These are phyloP conservation scores for Mycena capillaripes DNA, from an alignment of 768 basidiomycete genomes.

Conservation along the genomic window DNA sequence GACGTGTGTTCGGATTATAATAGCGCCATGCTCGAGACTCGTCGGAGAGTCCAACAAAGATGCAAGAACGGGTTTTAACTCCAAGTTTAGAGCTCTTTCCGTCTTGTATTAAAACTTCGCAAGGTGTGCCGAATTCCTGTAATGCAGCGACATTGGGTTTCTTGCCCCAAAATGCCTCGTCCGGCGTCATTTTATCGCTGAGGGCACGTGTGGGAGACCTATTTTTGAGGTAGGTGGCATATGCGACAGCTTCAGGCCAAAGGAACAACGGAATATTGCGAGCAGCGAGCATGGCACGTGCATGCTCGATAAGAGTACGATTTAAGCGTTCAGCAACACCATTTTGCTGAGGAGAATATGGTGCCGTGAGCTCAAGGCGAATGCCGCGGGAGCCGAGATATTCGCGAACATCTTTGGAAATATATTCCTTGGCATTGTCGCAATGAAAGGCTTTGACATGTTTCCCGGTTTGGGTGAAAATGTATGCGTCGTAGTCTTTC, in stretches of 20 bases:
- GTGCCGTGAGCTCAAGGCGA: not conserved
- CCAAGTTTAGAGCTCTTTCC: no score
- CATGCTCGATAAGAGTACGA: slow-evolving; percentile 38
- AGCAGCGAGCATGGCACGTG: slow-evolving; percentile 39
- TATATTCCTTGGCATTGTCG: slow-evolving; percentile 12
- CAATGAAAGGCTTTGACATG: slow-evolving; percentile 16
- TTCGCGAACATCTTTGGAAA: slow-evolving; percentile 6
- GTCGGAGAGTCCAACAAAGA: no score
- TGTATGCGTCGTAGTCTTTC: slow-evolving; percentile 10
- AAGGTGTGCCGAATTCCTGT: no score
- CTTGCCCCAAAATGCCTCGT: slow-evolving; percentile 31
- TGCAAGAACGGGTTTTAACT: no score
- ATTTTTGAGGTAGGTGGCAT: slow-evolving; percentile 40
- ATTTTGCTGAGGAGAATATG: slow-evolving; percentile 43
- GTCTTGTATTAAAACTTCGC: no score
- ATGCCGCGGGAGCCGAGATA: slow-evolving; percentile 40
- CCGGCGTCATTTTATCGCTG: slow-evolving; percentile 22
- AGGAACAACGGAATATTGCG: slow-evolving; percentile 27
- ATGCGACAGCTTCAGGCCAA: slow-evolving; percentile 38
- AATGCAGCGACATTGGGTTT: slow-evolving; percentile 35
- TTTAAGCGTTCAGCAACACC: slow-evolving; percentile 48
- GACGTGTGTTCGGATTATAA: not conserved
- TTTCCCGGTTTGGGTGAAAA: not conserved
- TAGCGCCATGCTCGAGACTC: no score
- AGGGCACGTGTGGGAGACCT: slow-evolving; percentile 30